Evolutionary conservation across 257 asterid species (phyloP).

Genomic region (Petunia secreta): DNA sequence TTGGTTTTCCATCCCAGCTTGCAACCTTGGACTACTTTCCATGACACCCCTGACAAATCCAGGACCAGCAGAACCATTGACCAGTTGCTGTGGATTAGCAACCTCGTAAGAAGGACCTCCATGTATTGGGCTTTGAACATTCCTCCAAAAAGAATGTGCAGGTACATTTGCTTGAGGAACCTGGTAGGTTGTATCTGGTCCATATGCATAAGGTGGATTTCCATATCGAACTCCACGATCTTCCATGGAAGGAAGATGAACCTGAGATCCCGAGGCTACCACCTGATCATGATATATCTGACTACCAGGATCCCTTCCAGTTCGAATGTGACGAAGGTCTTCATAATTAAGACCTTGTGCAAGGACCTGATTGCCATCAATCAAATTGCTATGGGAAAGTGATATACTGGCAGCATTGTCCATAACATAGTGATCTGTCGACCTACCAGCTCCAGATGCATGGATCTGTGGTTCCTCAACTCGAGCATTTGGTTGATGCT

Average conservation of each 20-base stretch:
- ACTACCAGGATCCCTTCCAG: slow-evolving; percentile 60
- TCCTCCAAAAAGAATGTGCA: slow-evolving; percentile 72
- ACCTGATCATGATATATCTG: slow-evolving; percentile 71
- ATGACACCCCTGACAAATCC: slow-evolving; percentile 54
- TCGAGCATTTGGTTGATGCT: slow-evolving; percentile 64
- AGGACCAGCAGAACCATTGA: slow-evolving; percentile 59
- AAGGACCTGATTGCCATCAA: slow-evolving; percentile 60
- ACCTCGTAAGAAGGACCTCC: slow-evolving; percentile 62
- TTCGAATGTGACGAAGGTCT: slow-evolving; percentile 57
- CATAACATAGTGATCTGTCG: slow-evolving; percentile 53
- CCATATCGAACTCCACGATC: slow-evolving; percentile 67
- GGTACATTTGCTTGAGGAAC: slow-evolving; percentile 66
- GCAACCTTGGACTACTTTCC: slow-evolving; percentile 62
- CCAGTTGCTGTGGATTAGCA: slow-evolving; percentile 56
- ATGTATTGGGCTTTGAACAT: slow-evolving; percentile 60
- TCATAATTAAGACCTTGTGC: slow-evolving; percentile 69
- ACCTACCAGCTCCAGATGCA: slow-evolving; percentile 58
- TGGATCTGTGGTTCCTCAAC: slow-evolving; percentile 66
- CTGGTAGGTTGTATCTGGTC: slow-evolving; percentile 64
- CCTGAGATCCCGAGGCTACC: slow-evolving; percentile 55
- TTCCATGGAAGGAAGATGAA: slow-evolving; percentile 58
- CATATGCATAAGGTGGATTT: slow-evolving; percentile 61
- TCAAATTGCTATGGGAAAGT: slow-evolving; percentile 52
- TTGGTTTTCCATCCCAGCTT: slow-evolving; percentile 62
- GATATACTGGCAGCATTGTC: slow-evolving; percentile 61